Percentiles rank a stretch among this genome's conserved stretches.
phyloP scores from a whole-genome alignment of 2,329 filamentous ascomycete species.

The Pseudohalonectria lignicola region DNA sequence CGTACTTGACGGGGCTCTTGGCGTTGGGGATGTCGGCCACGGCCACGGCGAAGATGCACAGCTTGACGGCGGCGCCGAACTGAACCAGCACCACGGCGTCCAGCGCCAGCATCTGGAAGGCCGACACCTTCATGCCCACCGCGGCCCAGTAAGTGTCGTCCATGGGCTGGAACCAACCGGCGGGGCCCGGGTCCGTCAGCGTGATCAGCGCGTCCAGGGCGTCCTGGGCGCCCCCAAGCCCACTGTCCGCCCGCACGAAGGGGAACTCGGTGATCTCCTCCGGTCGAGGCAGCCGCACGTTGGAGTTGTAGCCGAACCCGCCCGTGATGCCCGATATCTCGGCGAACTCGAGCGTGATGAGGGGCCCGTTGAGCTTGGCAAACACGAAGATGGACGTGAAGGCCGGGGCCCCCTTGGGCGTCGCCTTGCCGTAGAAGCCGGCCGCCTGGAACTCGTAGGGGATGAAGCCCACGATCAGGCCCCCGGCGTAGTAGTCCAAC shows the following conservation, averaged over 20 bases:
- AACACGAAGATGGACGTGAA: constrained; percentile 24
- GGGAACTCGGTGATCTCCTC: constrained; percentile 18
- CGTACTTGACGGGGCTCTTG: constrained; percentile 13
- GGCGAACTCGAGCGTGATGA: constrained; percentile 24
- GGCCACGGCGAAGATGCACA: constrained; percentile 22
- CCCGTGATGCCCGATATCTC: constrained; percentile 20
- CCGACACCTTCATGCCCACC: constrained; percentile 22
- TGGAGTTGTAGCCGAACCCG: constrained; percentile 29
- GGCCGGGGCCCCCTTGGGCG: constrained; percentile 3
- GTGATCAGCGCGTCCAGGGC: constrained; percentile 7
- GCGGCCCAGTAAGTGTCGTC: constrained; percentile 23
- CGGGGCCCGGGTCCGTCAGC: constrained; percentile 8
- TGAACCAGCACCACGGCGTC: constrained; percentile 23
- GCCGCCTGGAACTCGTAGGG: constrained; percentile 26
- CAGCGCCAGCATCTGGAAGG: constrained; percentile 24
- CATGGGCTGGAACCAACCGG: constrained; percentile 19
- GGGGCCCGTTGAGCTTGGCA: constrained; percentile 23
- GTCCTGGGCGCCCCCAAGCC: neutral
- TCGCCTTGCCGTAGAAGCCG: constrained; percentile 23
- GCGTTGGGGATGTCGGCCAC: constrained; percentile 16
- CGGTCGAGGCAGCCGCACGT: constrained; percentile 17
- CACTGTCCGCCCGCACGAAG: constrained; percentile 11
- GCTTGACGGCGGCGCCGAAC: constrained; percentile 16
- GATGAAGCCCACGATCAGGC: constrained; percentile 19
- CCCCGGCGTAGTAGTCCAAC: constrained; percentile 23